These are phyloP conservation scores for Calonectria pteridis DNA, from an alignment of 2,329 filamentous ascomycete genomes.

Conservation along the genomic window DNA sequence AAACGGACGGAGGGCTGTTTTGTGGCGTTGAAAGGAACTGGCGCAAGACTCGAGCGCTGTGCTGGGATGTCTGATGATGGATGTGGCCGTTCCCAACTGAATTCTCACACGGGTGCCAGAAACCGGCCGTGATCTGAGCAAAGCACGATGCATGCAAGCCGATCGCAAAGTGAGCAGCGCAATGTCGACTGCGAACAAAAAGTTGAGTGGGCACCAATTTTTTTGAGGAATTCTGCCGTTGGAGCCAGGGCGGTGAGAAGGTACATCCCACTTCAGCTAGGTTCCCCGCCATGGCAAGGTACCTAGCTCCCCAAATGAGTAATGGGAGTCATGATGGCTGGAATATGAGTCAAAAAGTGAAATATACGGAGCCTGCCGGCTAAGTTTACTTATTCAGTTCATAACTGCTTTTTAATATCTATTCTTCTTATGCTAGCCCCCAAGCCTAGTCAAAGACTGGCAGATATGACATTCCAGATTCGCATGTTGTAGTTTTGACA, in stretches of 20 bases:
- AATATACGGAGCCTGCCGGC: background rate
- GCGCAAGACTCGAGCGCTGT: conserved; percentile 4
- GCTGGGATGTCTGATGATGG: conserved; percentile 7
- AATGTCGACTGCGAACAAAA: conserved; percentile 10
- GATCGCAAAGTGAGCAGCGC: conserved; percentile 11
- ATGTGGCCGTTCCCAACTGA: background rate
- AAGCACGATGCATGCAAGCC: conserved; percentile 34
- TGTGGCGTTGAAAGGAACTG: conserved; percentile 13
- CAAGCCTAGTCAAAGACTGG: background rate
- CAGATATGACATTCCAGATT: background rate
- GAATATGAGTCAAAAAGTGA: background rate
- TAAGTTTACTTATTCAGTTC: background rate
- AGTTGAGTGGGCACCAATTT: conserved; percentile 30
- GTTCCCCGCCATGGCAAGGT: conserved; percentile 12
- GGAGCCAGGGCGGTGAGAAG: conserved; percentile 36
- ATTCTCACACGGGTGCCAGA: conserved; percentile 28
- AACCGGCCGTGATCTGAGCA: conserved; percentile 32
- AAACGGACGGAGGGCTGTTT: conserved; percentile 27
- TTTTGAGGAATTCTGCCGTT: conserved; percentile 41
- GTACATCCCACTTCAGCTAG: conserved; percentile 1
- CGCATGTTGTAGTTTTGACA: background rate
- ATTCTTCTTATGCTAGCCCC: background rate
- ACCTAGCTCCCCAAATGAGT: background rate
- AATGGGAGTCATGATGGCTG: background rate
- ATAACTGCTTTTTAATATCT: background rate